These are phyloP conservation scores for Phytophthora fragariae DNA, from an alignment of 352 stramenopile species.

Conservation along the genomic window DNA sequence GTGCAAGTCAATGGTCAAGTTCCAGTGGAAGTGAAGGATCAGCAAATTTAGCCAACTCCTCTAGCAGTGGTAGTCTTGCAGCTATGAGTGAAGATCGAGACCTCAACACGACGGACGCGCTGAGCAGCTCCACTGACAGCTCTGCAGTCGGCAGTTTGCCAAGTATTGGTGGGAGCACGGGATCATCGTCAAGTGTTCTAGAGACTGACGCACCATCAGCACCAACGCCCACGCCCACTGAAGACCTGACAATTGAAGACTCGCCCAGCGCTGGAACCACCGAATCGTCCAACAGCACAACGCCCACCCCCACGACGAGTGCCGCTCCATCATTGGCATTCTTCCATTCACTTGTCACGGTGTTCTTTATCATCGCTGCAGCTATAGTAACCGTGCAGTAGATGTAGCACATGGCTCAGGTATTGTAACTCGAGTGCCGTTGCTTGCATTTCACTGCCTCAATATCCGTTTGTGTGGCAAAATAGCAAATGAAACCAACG, in stretches of 20 bases:
- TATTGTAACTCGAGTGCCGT: neutral
- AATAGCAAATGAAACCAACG: slow-evolving; percentile 6
- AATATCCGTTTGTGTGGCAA: slow-evolving; percentile 1
- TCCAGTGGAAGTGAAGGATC: slow-evolving; percentile 15
- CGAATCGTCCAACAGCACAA: slow-evolving; percentile 28
- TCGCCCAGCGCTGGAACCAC: neutral
- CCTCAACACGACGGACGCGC: slow-evolving; percentile 18
- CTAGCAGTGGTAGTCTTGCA: slow-evolving; percentile 14
- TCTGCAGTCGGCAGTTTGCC: slow-evolving; percentile 7
- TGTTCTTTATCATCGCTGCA: slow-evolving; percentile 6
- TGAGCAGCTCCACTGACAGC: neutral
- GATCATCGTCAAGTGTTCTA: slow-evolving; percentile 4
- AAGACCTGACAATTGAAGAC: slow-evolving; percentile 23
- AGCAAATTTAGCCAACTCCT: neutral
- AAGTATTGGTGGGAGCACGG: slow-evolving; percentile 2
- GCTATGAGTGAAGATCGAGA: slow-evolving; percentile 22
- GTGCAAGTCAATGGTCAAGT: slow-evolving; percentile 11
- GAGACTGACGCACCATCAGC: slow-evolving; percentile 6
- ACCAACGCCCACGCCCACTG: slow-evolving; percentile 21
- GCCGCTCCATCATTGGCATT: neutral
- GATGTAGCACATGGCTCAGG: neutral
- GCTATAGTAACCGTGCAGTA: slow-evolving; percentile 3
- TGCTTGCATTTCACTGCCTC: neutral
- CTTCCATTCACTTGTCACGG: neutral
- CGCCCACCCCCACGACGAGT: slow-evolving; percentile 20